These are phyloP conservation scores for Vaucheria bursata DNA, from an alignment of 352 stramenopile species.

Conservation along the genomic window DNA sequence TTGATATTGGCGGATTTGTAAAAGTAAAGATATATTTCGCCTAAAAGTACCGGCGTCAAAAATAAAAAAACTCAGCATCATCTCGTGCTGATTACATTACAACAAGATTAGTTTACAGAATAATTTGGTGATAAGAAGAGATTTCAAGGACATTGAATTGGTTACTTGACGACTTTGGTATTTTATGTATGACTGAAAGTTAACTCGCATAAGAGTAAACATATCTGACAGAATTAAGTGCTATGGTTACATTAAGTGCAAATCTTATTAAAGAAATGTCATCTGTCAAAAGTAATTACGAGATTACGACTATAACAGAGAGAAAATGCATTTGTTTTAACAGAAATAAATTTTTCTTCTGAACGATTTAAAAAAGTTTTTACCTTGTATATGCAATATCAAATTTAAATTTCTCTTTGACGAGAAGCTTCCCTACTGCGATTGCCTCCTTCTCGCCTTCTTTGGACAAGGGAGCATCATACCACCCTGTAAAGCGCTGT, in stretches of 20 bases:
- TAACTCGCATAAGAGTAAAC: too few relatives aligned
- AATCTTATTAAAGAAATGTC: not conserved
- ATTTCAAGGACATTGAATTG: not conserved
- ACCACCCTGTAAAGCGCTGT: constrained; percentile 98
- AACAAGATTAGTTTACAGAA: too few relatives aligned
- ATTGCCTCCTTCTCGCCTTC: constrained; percentile 79
- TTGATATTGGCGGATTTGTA: not conserved
- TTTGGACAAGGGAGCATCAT: constrained; percentile 79
- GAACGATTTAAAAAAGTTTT: too few relatives aligned
- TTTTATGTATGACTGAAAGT: too few relatives aligned
- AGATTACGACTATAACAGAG: too few relatives aligned
- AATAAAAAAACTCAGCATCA: too few relatives aligned
- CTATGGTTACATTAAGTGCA: not conserved
- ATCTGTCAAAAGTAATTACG: not conserved
- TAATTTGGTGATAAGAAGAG: not conserved
- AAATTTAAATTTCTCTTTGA: constrained; percentile 79
- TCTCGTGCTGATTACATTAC: too few relatives aligned
- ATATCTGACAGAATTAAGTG: too few relatives aligned
- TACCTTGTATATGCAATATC: constrained; percentile 12
- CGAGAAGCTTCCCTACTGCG: constrained; percentile 84
- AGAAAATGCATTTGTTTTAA: not conserved
- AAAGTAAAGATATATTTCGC: not conserved
- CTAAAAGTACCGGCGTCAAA: not conserved
- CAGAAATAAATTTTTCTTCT: not conserved
- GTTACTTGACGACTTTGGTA: too few relatives aligned